Evolutionary conservation across 768 basidiomycete genomes (phyloP), one percentile per base, ranked within the genome.

Genomic region (Dacryopinax primogenitus): DNA sequence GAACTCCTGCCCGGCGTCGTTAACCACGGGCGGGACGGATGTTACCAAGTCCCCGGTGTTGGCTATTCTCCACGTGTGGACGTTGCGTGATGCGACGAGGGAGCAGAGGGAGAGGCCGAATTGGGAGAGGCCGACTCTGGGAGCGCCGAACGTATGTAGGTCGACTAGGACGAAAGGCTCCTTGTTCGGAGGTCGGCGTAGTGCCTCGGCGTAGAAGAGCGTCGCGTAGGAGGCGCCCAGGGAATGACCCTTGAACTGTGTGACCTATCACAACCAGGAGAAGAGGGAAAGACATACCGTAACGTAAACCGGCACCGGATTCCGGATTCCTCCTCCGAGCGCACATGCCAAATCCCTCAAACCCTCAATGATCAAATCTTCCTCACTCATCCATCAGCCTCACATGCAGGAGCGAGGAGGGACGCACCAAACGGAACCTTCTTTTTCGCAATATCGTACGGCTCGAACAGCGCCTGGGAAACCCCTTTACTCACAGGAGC

Each of bases 171-270:
- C 3, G 51, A 58, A 58, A 3, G 51, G 51, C 18, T 58, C 26
- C 3, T 23, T 23, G 26, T 7, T 4, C 26, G 51, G 3, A 30
- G 32, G 32, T 4, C 51, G 51, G 11, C 51, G 51, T 15, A 58
- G 11, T 3, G 30, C 3, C 4, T 58, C 51, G 51, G 51, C 51
- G 51, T 58, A 58, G 51, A 58, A 58, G 26, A 58, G 51, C 51
- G 51, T 58, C 18, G 51, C 51, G 51, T 58, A 58, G 51, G 51
- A 58, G 26, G 51, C 51, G 51, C 51, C 51, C 26, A 58, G 51
- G 26, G 51, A 58, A 30, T 58, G 51, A 18, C 51, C 51, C 51
- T 58, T 13, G 9, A 7, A 12, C 12, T 23, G 23, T 26, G 13
- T 26, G 45, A 9, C 11, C 45, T 9, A 7, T 23, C 13, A 7